Evolutionary conservation across 768 basidiomycete genomes (phyloP), one percentile per base, ranked within the genome.

Genomic region (Lactarius deliciosus): DNA sequence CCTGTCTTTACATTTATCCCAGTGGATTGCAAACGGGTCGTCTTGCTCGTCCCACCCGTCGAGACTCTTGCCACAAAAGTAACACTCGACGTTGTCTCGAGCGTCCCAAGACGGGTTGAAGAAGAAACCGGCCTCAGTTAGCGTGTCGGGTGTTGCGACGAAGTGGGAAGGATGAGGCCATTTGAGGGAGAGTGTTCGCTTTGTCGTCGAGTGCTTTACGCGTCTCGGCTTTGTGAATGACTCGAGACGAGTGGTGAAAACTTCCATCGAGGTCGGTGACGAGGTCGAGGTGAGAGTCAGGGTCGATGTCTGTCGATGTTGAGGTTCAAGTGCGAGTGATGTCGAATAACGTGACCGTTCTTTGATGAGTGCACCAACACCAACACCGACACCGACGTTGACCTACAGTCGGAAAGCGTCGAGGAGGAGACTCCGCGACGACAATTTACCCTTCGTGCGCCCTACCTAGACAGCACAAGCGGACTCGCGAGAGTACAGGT

Each of bases 91-190:
- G 71, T 85, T 88, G 76, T 95, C 92, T 18, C 79, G 80, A 66
- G 89, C 86, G 28, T 86, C 84, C 65, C 79, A 78, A 69, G 83
- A 85, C 0, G 92, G 92, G 68, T 81, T 81, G 77, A 83, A 95
- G 81, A 86, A 96, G 79, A 96, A 98, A 10, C 96, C 96, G 2
- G 96, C 96, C 70, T 90, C 86, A 2, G 96, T 90, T 18, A 98
- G 85, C 4, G 84, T 81, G 61, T 82, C 77, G 1, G 95, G 88
- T 60, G 85, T 94, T 56, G 95, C 89, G 60, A 78, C 77, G 75
- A 86, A 91, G 20, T 78, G 72, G 0, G 76, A 53, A 0, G 90
- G 83, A 70, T 96, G 91, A 0, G 94, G 89, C 92, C 94, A 98
- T 77, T 86, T 90, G 57, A 80, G 64, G n/a, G 85, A 70, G 47